Base-by-base conservation (phyloP, 106 monocot species). In the Triglochin maritima region DNA sequence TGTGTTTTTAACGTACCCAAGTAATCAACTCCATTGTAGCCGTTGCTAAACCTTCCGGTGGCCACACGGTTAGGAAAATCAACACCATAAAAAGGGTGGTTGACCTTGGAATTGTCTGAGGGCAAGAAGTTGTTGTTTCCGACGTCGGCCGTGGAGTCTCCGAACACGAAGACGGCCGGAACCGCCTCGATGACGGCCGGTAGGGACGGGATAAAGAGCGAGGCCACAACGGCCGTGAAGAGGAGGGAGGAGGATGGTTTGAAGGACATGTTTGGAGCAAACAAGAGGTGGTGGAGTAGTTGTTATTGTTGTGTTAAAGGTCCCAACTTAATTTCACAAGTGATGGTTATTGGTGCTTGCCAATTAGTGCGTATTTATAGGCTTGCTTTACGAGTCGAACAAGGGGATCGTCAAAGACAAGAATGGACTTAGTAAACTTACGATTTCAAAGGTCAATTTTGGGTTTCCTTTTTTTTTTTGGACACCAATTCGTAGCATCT, bases 41-140 rank as follows among this genome's bases (percentile, higher is more conserved):
- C 85, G 46, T 86, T 82, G 76, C 85, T 82, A 49, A 82, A 86
- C 76, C 85, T 76, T 4, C 85, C 85, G 43, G 85, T 85, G 2
- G 85, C 72, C 29, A 9, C 69, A 8, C 68, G 48, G 17, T 49
- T 51, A 17, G 79, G 82, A 62, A 62, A 82, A 64, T 86, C 82
- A 50, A 86, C 55, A 43, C 85, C 85, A n/a, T 86, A 68, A 68
- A 72, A 72, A 5, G 82, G 79, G 68, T 72, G 79, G 62, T 86
- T 68, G 9, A 73, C 85, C 79, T 79, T 86, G 66, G 82, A 4
- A 2, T 29, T 7, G 16, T 51, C 47, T 4, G 52, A 65, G 3
- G 74, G 66, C 56, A 82, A 60, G 71, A 57, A 74, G 43, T 86
- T 79, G 53, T 86, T 86, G 69, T 86, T 86, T 0, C 85, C 85